phyloP scores from a whole-genome alignment of 139 green algal species.

The Trebouxia sp. region DNA sequence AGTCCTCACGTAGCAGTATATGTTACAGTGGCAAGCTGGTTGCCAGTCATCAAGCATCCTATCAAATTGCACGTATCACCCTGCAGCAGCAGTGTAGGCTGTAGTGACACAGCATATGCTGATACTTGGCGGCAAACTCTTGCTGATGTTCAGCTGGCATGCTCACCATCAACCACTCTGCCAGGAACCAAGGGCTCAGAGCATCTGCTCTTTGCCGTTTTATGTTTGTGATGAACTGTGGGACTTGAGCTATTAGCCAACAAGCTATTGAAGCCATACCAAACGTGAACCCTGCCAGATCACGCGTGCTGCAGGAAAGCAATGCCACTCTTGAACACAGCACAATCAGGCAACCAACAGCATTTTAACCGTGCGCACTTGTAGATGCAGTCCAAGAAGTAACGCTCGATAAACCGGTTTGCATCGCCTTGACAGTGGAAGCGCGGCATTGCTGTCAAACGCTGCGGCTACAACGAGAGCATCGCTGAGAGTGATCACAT shows the following conservation, averaged over 20 bases:
- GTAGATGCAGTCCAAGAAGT: slow-evolving; percentile 37
- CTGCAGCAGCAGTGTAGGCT: slow-evolving; percentile 27
- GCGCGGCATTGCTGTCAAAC: slow-evolving; percentile 5
- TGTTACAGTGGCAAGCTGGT: slow-evolving; percentile 79
- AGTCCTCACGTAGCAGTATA: slow-evolving; percentile 61
- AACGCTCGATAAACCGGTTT: slow-evolving; percentile 31
- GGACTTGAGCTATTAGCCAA: slow-evolving; percentile 75
- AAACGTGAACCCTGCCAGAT: slow-evolving; percentile 67
- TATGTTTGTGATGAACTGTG: slow-evolving; percentile 87
- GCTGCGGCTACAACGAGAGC: too few species aligned
- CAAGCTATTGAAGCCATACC: slow-evolving; percentile 56
- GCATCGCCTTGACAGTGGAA: slow-evolving; percentile 11
- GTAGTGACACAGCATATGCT: background rate
- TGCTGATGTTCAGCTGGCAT: background rate
- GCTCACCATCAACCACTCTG: slow-evolving; percentile 78
- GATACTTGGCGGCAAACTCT: background rate
- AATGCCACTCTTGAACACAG: background rate
- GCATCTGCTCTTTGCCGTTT: slow-evolving; percentile 73
- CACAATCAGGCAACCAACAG: background rate
- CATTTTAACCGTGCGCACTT: too few species aligned
- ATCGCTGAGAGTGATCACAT: background rate
- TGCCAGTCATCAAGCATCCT: slow-evolving; percentile 78
- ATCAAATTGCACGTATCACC: slow-evolving; percentile 80
- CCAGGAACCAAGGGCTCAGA: slow-evolving; percentile 84
- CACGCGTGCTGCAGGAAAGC: slow-evolving; percentile 45